Base-by-base conservation (phyloP, 139 green algal genomes). In the Ettlia oleoabundans region DNA sequence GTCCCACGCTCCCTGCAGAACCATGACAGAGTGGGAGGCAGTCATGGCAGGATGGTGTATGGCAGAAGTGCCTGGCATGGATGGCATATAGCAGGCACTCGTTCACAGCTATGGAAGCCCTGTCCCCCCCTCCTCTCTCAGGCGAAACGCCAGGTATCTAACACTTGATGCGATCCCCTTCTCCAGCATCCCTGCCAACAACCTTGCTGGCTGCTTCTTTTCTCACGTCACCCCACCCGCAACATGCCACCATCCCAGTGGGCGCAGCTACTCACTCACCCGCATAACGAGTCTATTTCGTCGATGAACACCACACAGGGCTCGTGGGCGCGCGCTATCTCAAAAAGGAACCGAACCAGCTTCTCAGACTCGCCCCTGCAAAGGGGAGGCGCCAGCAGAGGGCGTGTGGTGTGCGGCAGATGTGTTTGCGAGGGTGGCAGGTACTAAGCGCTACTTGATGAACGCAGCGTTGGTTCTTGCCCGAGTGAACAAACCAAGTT, bases 261-360 rank as follows among this genome's bases (percentile, higher is more conserved):
- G 76, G 67, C 76, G 58, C 58, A 67, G 58, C 58, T 33, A 7
- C 58, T 33, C 18, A 3, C 33, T 1, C 73, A 68, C 75, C 58
- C 32, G 66, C 65, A 76, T 58, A 99, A 95, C 21, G 96, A 95
- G 86, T 99, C 96, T 66, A 99, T 98, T 86, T 99, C 96, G 77
- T 99, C 96, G 37, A 99, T 98, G 91, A 99, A 99, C 5, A 99
- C 92, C 71, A 99, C 98, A 51, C 92, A 90, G 1, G 96, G 96
- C 10, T 92, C 84, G 41, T 92, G 87, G 66, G 97, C 93, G 38
- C 98, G 95, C 4, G 96, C 96, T 30, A 98, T 91, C 4, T 93
- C 78, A 90, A 99, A 99, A 52, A 98, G 88, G 77, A 98, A 93
- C 4, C 95, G 89, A 64, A 99, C 79, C 55, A 83, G 78, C 78